These are phyloP conservation scores for Glonium stellatum DNA, from an alignment of 495 filamentous ascomycete species.

Conservation along the genomic window DNA sequence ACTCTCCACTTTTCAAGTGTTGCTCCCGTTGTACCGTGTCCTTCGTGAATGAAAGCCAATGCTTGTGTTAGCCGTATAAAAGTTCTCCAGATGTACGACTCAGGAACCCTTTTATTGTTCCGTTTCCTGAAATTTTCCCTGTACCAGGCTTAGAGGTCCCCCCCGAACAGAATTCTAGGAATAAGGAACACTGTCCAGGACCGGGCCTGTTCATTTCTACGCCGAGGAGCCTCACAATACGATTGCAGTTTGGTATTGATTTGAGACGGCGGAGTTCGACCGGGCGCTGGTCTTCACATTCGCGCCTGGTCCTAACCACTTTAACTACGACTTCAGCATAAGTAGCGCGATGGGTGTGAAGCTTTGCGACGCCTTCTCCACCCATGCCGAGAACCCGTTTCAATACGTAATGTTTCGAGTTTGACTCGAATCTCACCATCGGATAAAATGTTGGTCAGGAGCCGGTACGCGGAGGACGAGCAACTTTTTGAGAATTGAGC, in stretches of 20 bases:
- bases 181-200: neutral
- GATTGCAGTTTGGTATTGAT: constrained; percentile 9
- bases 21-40: neutral
- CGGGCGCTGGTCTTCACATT: neutral
- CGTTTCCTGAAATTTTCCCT: neutral
- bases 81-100: constrained; percentile 20
- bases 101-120: constrained; percentile 12
- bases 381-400: neutral
- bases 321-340: neutral
- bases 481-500: too few species aligned
- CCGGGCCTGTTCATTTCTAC: neutral
- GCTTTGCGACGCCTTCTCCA: neutral
- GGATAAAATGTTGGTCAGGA: neutral
- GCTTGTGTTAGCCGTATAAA: constrained; percentile 23
- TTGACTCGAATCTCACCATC: neutral
- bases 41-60: constrained; percentile 19
- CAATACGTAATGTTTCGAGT: neutral
- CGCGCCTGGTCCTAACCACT: neutral
- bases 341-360: neutral
- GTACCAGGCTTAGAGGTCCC: constrained; percentile 14
- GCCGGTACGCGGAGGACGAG: neutral
- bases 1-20: neutral
- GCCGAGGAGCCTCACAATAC: constrained; percentile 10
- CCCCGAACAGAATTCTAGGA: constrained; percentile 13
- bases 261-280: constrained; percentile 10